Evolutionary conservation across 2,329 filamentous ascomycete genomes (phyloP), one percentile per base, ranked within the genome.

Genomic region (Ophiostoma triangulosporum): DNA sequence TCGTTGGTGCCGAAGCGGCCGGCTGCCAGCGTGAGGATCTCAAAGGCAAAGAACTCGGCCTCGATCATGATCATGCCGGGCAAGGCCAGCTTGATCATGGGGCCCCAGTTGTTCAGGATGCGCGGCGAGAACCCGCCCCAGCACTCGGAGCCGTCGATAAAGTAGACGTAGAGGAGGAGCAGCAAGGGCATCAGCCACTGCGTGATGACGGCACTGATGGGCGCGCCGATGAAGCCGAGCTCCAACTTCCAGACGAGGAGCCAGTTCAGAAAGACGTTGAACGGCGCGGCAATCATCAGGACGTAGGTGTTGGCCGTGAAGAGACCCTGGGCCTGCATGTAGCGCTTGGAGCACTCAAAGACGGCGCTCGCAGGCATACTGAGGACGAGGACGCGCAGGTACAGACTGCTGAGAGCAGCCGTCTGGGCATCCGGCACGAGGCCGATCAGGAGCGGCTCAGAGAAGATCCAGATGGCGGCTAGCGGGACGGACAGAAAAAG

Each of bases 41-140:
- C 91, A 65, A 97, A 97, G 6, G 90, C 89, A 11, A 96, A 76
- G 70, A 87, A 95, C 66, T 97, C 91, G 5, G 91, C 89, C 65
- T 94, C 83, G 2, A 97, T 85, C 90, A 96, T 96, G 59, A 95
- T 72, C 65, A 97, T 81, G 1, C 91, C 91, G 0, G 91, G 90
- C 12, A 96, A 71, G 0, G 91, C 88, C 35, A 97, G 82, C 48
- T 81, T 80, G 61, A 97, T 79, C 91, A 95, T 94, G 8, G 84
- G 83, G 1, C 74, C 73, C 87, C 87, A 93, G 64, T 91, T 91
- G 32, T 71, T 70, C 51, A 89, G 73, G 0, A 84, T 83, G 36
- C 78, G 78, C 55, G 68, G 72, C n/a, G 80, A 82, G 63, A 91
- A 84, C 2, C 87, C 87, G 56, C 83, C 84, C 87, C 87, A 93